Base-by-base conservation (phyloP, 2,329 filamentous ascomycete genomes). In the Spiromastix sp. region DNA sequence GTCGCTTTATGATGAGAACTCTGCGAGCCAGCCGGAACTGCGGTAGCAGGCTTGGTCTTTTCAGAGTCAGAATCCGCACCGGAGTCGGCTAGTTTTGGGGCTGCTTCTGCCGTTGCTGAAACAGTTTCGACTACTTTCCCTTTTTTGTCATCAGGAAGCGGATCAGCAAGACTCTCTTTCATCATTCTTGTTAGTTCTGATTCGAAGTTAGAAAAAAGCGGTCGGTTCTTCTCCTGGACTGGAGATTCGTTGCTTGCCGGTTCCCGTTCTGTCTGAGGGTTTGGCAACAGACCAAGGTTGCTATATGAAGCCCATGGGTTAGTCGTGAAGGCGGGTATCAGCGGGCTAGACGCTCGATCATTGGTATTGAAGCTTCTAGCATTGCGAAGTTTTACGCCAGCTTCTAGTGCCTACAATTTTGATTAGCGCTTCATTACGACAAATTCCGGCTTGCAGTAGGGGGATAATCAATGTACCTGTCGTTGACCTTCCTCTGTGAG, bases 171-270 rank as follows among this genome's bases (percentile, higher is more conserved):
- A 16, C 27, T 33, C 5, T 13, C 36, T 30, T 47, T 36, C 33
- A 63, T 44, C 4, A 63, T 46, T 32, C 45, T 56, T 18, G 57
- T 51, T 44, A 64, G 42, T 37, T 63, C 59, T 9, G 47, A 49
- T 33, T 63, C 60, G 27, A 63, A 63, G 10, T 56, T 56, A 28
- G 53, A 53, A 15, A 64, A 42, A 21, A 63, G 49, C 13, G 61
- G 48, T 35, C 50, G 47, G 13, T 48, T 39, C 13, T 50, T 44
- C 19, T 51, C 41, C 4, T 34, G 34, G 4, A 49, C 34, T 2
- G 46, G 34, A 8, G 47, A 31, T 24, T 39, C 38, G 15, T 42
- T 28, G n/a, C 36, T 42, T n/a, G 46, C 35, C 18, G 41, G 33
- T 9, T 46, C 39, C 29, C 37, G 42, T 37, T 45, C 34, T 6